Evolutionary conservation across 2,329 filamentous ascomycete species (phyloP).

Genomic region (Aspergillus nomiae): DNA sequence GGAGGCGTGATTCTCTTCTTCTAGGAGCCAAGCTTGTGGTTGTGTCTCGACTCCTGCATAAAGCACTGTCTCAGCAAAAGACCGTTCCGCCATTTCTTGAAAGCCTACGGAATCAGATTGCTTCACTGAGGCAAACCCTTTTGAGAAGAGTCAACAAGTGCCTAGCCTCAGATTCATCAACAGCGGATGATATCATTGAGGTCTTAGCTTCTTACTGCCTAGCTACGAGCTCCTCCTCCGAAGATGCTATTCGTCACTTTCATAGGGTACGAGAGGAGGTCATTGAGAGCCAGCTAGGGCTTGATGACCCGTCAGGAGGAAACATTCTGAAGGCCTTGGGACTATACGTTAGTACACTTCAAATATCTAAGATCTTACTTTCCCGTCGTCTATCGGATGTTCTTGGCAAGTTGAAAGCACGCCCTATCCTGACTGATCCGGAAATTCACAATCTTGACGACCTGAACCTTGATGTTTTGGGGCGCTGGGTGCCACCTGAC

Average conservation of each 20-base stretch:
- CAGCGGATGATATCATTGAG: conserved; percentile 60
- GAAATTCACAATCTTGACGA: conserved; percentile 67
- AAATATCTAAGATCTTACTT: conserved; percentile 75
- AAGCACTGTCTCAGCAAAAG: conserved; percentile 63
- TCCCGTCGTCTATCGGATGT: conserved; percentile 72
- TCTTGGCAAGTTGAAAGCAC: conserved; percentile 67
- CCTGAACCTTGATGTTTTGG: conserved; percentile 74
- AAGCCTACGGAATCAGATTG: conserved; percentile 64
- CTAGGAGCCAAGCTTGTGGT: conserved; percentile 72
- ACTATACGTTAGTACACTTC: conserved; percentile 74
- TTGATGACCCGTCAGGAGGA: conserved; percentile 49
- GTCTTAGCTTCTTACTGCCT: conserved; percentile 81
- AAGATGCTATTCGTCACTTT: conserved; percentile 78
- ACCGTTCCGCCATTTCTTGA: conserved; percentile 59
- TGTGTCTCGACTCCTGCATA: conserved; percentile 72
- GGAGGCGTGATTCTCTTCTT: conserved; percentile 53
- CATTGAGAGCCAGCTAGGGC: conserved; percentile 64
- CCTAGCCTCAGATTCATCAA: conserved; percentile 49
- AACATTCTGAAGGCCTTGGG: conserved; percentile 66
- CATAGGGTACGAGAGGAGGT: conserved; percentile 70
- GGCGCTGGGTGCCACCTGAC: conserved; percentile 78
- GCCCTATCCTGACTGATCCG: conserved; percentile 71
- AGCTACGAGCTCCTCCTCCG: conserved; percentile 75
- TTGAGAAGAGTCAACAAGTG: conserved; percentile 65
- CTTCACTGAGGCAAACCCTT: conserved; percentile 63